Base-by-base conservation (phyloP, 1,284 basidiomycete genomes). In the Heterobasidion irregulare region DNA sequence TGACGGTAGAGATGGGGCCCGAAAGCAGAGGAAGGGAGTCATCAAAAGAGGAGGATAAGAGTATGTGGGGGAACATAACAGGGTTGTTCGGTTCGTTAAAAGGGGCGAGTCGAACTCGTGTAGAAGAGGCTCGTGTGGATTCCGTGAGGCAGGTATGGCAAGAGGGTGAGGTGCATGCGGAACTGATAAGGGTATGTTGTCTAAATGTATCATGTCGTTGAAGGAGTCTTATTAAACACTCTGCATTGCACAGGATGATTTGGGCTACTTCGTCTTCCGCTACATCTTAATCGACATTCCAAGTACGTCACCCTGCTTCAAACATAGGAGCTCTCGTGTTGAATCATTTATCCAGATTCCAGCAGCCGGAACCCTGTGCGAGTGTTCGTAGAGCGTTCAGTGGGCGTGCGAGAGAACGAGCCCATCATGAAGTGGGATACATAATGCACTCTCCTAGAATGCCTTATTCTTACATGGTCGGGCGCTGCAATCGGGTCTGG, bases 221-320 rank as follows among this genome's bases (percentile, higher is more conserved):
- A 50, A 48, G 36, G 26, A 26, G 16, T 4, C 53, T 53, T 47
- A 52, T 50, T 33, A 55, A 50, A 41, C 45, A 59, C 36, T 41
- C 52, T 32, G 43, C 44, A 61, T 52, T 57, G 54, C 54, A 38
- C 64, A 91, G 87, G 86, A 90, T 61, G 79, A 80, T 50, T 77
- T 84, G 55, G 89, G 88, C 6, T 83, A 86, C 64, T 92, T 89
- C 65, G 78, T 84, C 54, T 87, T 87, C 68, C 77, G 85, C 55
- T 90, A 90, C 65, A 74, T 92, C 49, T 73, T 91, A 47, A 76
- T 92, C 49, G 88, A 92, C 66, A 77, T 92, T 59, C 89, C 89
- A 35, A 84, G 88, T 91, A 69, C 58, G 86, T 74, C 41, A 49
- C 48, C 2, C 57, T 43, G 34, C 38, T 18, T 54, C 50, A 50